phyloP scores from a whole-genome alignment of 208 protist species.

The Leishmania major region DNA sequence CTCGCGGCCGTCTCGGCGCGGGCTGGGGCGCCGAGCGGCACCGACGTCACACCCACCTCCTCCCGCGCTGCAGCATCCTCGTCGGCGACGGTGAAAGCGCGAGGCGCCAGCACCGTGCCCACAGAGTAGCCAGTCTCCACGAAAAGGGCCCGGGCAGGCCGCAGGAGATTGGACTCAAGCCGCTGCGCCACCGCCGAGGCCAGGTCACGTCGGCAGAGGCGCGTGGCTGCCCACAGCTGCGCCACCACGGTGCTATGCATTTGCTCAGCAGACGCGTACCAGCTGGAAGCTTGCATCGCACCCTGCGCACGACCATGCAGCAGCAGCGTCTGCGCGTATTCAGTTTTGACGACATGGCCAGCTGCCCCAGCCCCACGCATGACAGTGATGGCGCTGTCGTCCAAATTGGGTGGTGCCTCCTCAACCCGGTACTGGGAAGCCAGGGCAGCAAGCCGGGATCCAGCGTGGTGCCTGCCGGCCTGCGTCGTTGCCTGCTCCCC shows the following conservation, averaged over 20 bases:
- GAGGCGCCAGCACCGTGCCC: background rate
- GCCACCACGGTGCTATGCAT: constrained; percentile 43
- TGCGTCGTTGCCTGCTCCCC: constrained; percentile 26
- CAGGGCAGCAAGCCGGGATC: constrained; percentile 40
- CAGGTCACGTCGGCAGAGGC: constrained; percentile 23
- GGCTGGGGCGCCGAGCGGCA: constrained; percentile 3
- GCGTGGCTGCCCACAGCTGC: constrained; percentile 40
- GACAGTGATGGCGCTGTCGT: constrained; percentile 9
- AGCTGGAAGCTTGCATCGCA: constrained; percentile 49
- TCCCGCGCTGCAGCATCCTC: constrained; percentile 4
- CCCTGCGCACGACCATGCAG: constrained; percentile 64
- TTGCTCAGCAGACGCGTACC: constrained; percentile 28
- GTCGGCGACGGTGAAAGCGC: background rate
- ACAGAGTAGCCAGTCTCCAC: constrained; percentile 20
- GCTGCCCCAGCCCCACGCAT: constrained; percentile 18
- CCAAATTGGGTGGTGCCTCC: constrained; percentile 2
- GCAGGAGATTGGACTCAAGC: constrained; percentile 24
- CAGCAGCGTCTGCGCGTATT: constrained; percentile 65
- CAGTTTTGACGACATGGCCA: constrained; percentile 27
- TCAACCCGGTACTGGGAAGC: constrained; percentile 30
- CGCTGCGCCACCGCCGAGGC: constrained; percentile 16
- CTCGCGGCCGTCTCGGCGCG: constrained; percentile 36
- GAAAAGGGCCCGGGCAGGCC: constrained; percentile 25
- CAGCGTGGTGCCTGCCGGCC: constrained; percentile 24
- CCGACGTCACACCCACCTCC: constrained; percentile 10